Conservation (phyloP, 1,284 basidiomycete genomes). For the Cystobasidiaceae sp. region DNA sequence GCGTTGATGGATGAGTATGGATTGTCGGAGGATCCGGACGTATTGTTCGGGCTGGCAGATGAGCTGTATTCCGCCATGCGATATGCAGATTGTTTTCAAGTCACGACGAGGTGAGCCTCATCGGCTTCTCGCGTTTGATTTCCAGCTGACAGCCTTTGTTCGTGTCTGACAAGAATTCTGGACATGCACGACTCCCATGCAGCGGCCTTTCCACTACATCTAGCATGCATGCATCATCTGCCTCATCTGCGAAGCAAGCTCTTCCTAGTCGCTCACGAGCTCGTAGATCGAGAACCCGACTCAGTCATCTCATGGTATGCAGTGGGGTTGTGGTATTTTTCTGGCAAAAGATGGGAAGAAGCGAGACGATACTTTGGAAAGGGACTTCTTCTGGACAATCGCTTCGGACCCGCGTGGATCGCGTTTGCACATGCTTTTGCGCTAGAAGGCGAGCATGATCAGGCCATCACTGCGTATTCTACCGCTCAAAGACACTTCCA, state of each 20-base stretch:
- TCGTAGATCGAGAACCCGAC: slow-evolving; percentile 89
- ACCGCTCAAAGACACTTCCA: slow-evolving; percentile 91
- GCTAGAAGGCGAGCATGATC: slow-evolving; percentile 94
- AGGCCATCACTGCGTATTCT: slow-evolving; percentile 95
- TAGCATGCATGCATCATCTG: slow-evolving; percentile 96
- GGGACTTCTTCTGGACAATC: slow-evolving; percentile 91
- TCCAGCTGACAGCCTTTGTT: background rate
- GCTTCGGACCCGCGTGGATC: slow-evolving; percentile 94
- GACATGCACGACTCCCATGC: slow-evolving; percentile 73
- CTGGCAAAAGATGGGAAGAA: slow-evolving; percentile 75
- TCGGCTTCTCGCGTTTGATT: background rate
- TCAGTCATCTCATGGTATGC: slow-evolving; percentile 95
- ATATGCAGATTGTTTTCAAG: slow-evolving; percentile 86
- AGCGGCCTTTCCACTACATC: slow-evolving; percentile 81
- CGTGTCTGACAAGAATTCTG: slow-evolving; percentile 60
- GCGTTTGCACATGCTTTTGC: slow-evolving; percentile 97
- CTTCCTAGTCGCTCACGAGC: slow-evolving; percentile 90
- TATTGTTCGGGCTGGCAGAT: slow-evolving; percentile 86
- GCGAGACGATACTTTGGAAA: slow-evolving; percentile 91
- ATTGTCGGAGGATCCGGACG: slow-evolving; percentile 82
- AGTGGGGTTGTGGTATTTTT: slow-evolving; percentile 94
- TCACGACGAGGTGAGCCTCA: slow-evolving; percentile 66
- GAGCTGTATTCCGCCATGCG: slow-evolving; percentile 79
- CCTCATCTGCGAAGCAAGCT: slow-evolving; percentile 82
- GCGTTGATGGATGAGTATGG: slow-evolving; percentile 70